phyloP scores from a whole-genome alignment of 1,139 yeast genomes.

The Pichia sp. region DNA sequence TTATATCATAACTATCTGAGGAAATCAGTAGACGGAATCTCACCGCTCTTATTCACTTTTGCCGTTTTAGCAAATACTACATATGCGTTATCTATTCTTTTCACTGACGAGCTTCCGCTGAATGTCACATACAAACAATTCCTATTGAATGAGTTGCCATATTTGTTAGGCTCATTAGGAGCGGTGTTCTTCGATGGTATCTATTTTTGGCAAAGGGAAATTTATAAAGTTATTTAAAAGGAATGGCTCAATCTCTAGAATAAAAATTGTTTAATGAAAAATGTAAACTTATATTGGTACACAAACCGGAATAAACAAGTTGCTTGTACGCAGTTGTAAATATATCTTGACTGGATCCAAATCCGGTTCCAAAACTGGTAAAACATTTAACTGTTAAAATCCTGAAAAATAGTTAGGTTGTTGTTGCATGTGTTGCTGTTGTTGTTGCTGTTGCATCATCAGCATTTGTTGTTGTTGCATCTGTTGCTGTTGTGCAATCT shows the following conservation, averaged over 20 bases:
- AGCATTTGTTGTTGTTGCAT: slow-evolving; percentile 8
- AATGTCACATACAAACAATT: slow-evolving; percentile 37
- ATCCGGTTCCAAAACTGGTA: too few relatives aligned
- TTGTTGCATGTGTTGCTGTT: slow-evolving; percentile 3
- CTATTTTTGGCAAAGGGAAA: slow-evolving; percentile 58
- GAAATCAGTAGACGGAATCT: slow-evolving; percentile 80
- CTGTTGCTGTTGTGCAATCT: slow-evolving; percentile 18
- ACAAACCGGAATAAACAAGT: too few relatives aligned
- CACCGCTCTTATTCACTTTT: slow-evolving; percentile 71
- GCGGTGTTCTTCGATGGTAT: slow-evolving; percentile 70
- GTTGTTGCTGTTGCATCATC: slow-evolving; percentile 3
- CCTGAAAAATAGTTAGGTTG: slow-evolving; percentile 16
- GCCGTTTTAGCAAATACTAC: slow-evolving; percentile 74
- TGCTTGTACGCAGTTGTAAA: too few relatives aligned
- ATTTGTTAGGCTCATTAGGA: slow-evolving; percentile 79
- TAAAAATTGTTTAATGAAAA: too few relatives aligned
- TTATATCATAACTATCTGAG: slow-evolving; percentile 65
- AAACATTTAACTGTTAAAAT: slow-evolving; percentile 7
- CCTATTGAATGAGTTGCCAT: slow-evolving; percentile 66
- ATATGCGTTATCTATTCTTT: slow-evolving; percentile 65
- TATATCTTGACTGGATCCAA: too few relatives aligned
- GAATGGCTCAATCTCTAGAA: too few relatives aligned
- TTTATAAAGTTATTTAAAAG: slow-evolving; percentile 13
- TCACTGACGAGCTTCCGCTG: slow-evolving; percentile 1
- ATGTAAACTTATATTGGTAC: too few relatives aligned